Base-by-base conservation (phyloP, 495 filamentous ascomycete species). In the Xylaria sp. region DNA sequence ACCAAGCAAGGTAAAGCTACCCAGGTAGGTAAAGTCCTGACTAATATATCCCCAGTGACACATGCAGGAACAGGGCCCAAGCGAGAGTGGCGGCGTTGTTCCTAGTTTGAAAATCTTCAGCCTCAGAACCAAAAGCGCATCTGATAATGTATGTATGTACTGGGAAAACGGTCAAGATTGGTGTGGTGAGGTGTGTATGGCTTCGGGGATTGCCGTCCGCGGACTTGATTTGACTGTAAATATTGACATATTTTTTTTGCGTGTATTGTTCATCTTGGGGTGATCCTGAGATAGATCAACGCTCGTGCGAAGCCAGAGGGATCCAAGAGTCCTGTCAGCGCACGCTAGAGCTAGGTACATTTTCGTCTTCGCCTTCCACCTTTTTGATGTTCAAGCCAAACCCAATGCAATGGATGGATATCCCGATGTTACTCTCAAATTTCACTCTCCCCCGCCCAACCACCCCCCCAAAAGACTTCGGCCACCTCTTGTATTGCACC, bases 371-470 rank as follows among this genome's bases (percentile, higher is more conserved):
- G 31, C 57, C 21, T 21, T 37, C 21, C 57, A 37, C 37, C 33
- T 9, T 59, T 59, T 58, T 59, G 2, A 59, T 59, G 31, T 37
- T 37, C 57, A 41, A 61, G 59, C 59, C 59, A 41, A 41, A 43
- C 21, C 37, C 37, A 41, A 40, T 61, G 33, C n/a, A 41, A 29
- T 31, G 62, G 14, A 40, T 55, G 48, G 7, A 66, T 52, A 33
- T 37, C n/a, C 26, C 37, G 59, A 43, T 61, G 37, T 9, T 61
- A 41, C 59, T 59, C 59, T 61, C 37, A 61, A 41, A 40, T 61
- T 41, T 26, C 35, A 3, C 59, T 14, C 33, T 21, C 33, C 33
- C 31, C 33, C 48, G 3, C 24, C 5, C 11, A 14, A 19, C 31
- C 57, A 7, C 21, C 17, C 15, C 46, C 52, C 24, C 1, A 33